Evolutionary conservation across 768 basidiomycete species (phyloP), one percentile per base, ranked within the genome.

Genomic region (Imleria badia): DNA sequence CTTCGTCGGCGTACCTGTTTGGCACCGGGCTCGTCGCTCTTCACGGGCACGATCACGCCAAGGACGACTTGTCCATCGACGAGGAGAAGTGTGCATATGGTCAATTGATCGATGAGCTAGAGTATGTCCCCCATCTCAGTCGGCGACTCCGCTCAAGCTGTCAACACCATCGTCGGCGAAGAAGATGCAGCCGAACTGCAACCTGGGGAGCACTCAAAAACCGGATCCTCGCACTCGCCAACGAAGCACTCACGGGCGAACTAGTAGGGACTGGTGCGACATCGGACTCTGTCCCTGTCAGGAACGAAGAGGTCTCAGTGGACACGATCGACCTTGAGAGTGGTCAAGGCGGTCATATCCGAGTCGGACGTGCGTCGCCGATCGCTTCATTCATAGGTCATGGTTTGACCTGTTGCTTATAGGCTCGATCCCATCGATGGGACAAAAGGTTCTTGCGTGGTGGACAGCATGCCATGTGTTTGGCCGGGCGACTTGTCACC

Each of bases 101-200:
- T n/a, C n/a, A n/a, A n/a, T n/a, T n/a, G n/a, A n/a, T n/a, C n/a
- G n/a, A n/a, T n/a, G n/a, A n/a, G n/a, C n/a, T n/a, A n/a, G n/a
- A n/a, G n/a, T n/a, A n/a, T n/a, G n/a, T n/a, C n/a, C n/a, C n/a
- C n/a, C n/a, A n/a, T n/a, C n/a, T n/a, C n/a, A n/a, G n/a, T n/a
- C n/a, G n/a, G n/a, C n/a, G n/a, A n/a, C n/a, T n/a, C n/a, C n/a
- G n/a, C n/a, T n/a, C n/a, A n/a, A n/a, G n/a, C n/a, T n/a, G n/a
- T n/a, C n/a, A n/a, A n/a, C n/a, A n/a, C 82, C 10, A 91, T 98
- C 66, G 87, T 98, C 36, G 97, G 95, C 31, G 97, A 99, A 71
- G 96, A 99, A 72, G 93, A 97, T 68, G 87, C 96, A 0, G 76
- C 82, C 0, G 91, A 93, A 49, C 72, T 98, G 19, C 82, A 89